Evolutionary conservation across 257 asterid genomes (phyloP), one percentile per base, ranked within the genome.

Genomic region (Nicotiana otophora): DNA sequence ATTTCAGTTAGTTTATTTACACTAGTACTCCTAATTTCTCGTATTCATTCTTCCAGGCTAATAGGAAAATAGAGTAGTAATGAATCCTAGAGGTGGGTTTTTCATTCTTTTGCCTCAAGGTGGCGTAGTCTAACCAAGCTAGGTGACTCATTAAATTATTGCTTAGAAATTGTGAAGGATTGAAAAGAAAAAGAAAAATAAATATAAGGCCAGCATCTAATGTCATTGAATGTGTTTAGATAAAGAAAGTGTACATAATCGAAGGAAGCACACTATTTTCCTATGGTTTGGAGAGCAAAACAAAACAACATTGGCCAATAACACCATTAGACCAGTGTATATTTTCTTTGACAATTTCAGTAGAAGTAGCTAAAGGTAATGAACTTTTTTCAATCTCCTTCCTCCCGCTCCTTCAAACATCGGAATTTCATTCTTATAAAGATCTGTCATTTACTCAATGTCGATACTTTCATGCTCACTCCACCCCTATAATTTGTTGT

Each of bases 1-100:
- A 81, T 84, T 84, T 84, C 82, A 1, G 9, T 58, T n/a, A n/a
- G 64, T 58, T 58, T 58, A 58, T 58, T 58, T n/a, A n/a, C 14
- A 58, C 30, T 2, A 58, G 30, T 58, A 8, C 30, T 58, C 30
- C 5, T 7, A 58, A 58, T 58, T 58, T 57, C 5, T 58, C 28
- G 14, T n/a, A 9, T 7, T 58, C 64, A 58, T n/a, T 7, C 64
- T 4, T 58, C 28, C 12, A n/a, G 64, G 7, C 34, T n/a, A 19
- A 57, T 55, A 55, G 61, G 7, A 5, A 5, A n/a, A 19, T 58
- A 19, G 28, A 58, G 64, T n/a, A 58, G 12, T 58, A 58, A 58
- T 7, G 30, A 58, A 58, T 58, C 12, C n/a, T n/a, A 0, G 26
- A 57, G 63, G 4, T 19, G 26, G 6, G 63, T 57, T 17, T 57